Percentiles rank a stretch among this genome's conserved stretches.
Conservation (phyloP, 148 eudicot species). For the Rhododendron henanense region DNA sequence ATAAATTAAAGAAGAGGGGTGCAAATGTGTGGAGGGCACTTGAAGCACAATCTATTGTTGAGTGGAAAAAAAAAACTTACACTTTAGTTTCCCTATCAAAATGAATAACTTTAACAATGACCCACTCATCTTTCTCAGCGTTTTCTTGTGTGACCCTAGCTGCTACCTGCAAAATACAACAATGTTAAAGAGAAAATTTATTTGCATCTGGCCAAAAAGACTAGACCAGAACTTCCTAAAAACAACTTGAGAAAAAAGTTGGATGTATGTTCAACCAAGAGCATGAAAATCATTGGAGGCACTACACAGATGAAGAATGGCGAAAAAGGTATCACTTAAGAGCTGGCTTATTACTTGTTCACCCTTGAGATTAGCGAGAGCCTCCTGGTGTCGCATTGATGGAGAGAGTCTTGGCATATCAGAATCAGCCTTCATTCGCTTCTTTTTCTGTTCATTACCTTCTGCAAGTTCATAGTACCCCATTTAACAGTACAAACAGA, state of each 20-base stretch:
- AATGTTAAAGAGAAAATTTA: background rate
- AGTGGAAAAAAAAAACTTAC: conserved; percentile 42
- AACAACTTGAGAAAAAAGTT: background rate
- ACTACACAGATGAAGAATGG: background rate
- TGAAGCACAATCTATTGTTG: background rate
- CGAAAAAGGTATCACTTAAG: background rate
- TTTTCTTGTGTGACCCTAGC: conserved; percentile 74
- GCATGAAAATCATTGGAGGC: background rate
- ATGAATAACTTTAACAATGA: conserved; percentile 88
- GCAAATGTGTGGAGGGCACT: background rate
- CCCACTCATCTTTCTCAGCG: conserved; percentile 91
- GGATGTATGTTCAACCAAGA: background rate
- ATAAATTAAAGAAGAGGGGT: background rate
- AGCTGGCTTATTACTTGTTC: conserved; percentile 62
- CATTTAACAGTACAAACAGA: background rate
- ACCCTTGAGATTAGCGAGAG: conserved; percentile 78
- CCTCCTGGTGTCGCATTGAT: conserved; percentile 74
- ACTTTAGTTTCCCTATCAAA: conserved; percentile 78
- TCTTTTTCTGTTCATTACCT: conserved; percentile 87
- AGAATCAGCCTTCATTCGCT: conserved; percentile 71
- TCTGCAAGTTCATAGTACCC: conserved; percentile 40
- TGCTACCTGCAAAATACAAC: conserved; percentile 60
- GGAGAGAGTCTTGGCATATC: conserved; percentile 63
- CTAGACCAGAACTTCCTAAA: background rate
- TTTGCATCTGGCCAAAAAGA: background rate